A percentile compares a stretch with the other conserved stretches of the same genome.
phyloP scores from a whole-genome alignment of 352 stramenopile species.

The Phytophthora palmivora region DNA sequence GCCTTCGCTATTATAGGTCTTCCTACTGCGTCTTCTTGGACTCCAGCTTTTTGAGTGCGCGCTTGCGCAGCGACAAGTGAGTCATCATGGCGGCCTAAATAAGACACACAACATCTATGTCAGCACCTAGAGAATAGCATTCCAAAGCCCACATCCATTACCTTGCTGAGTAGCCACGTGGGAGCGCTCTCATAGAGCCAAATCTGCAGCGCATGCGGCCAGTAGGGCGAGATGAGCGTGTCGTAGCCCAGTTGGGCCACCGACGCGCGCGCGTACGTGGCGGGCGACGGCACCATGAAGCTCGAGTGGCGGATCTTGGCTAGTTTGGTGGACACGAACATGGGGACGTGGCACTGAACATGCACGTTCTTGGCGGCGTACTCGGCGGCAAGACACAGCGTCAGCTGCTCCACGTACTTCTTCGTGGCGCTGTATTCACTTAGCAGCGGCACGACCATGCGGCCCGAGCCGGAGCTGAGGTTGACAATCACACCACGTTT shows the following conservation, averaged over 20 bases:
- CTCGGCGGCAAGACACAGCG: constrained; percentile 95
- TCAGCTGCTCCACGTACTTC: constrained; percentile 98
- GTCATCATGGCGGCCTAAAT: constrained; percentile 70
- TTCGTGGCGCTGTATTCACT: constrained; percentile 98
- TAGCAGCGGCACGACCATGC: constrained; percentile 96
- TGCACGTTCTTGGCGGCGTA: constrained; percentile 94
- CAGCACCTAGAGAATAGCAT: constrained; percentile 5
- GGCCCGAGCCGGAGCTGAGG: constrained; percentile 95
- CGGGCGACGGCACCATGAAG: constrained; percentile 93
- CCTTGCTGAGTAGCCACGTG: constrained; percentile 85
- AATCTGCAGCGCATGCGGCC: constrained; percentile 96
- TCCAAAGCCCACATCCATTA: constrained; percentile 6
- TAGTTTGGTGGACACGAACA: constrained; percentile 99
- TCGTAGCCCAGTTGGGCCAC: constrained; percentile 95
- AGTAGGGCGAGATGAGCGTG: constrained; percentile 94
- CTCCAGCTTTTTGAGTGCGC: constrained; percentile 88
- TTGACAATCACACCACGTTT: constrained; percentile 98
- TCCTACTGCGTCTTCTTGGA: constrained; percentile 87
- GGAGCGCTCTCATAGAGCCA: constrained; percentile 93
- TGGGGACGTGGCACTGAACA: constrained; percentile 98
- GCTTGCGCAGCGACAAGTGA: constrained; percentile 84
- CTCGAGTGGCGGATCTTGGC: constrained; percentile 97
- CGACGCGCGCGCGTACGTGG: constrained; percentile 91
- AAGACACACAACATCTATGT: constrained; percentile 12
- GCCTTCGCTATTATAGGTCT: not conserved